phyloP scores from a whole-genome alignment of 2,329 filamentous ascomycete species.

The Fusarium pseudocircinatum region DNA sequence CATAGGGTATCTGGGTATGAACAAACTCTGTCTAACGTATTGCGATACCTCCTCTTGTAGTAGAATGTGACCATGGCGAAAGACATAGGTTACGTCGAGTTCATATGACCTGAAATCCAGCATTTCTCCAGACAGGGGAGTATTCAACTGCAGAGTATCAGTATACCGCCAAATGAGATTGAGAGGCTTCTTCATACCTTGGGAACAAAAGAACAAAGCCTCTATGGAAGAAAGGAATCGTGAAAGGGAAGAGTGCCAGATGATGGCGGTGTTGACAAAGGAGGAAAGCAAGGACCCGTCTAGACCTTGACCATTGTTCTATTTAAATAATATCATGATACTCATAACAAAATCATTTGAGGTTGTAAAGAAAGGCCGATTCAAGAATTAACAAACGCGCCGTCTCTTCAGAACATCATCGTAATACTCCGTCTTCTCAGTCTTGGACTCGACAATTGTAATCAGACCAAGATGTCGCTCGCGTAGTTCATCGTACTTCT shows the following conservation, averaged over 20 bases:
- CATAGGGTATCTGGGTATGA: not conserved
- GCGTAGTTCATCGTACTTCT: conserved; percentile 42
- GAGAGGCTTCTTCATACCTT: not conserved
- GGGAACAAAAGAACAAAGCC: not conserved
- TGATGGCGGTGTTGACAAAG: conserved; percentile 11
- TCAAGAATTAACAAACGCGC: conserved; percentile 39
- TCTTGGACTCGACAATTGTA: conserved; percentile 44
- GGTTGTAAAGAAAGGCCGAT: not conserved
- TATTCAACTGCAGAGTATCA: conserved; percentile 17
- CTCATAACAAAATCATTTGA: not conserved
- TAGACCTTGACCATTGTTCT: not conserved
- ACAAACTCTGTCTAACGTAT: not conserved
- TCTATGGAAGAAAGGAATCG: not conserved
- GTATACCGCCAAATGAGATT: not conserved
- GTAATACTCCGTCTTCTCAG: conserved; percentile 47
- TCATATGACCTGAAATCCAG: not conserved
- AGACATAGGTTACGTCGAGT: not conserved
- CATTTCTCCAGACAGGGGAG: not conserved
- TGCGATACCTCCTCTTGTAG: not conserved
- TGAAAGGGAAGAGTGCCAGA: conserved; percentile 1
- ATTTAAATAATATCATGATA: not conserved
- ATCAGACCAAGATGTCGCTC: conserved; percentile 44
- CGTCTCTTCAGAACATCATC: conserved; percentile 49
- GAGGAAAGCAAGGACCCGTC: not conserved
- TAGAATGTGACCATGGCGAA: not conserved